Conservation (phyloP, 257 asterid species). For the Linaria vulgaris region DNA sequence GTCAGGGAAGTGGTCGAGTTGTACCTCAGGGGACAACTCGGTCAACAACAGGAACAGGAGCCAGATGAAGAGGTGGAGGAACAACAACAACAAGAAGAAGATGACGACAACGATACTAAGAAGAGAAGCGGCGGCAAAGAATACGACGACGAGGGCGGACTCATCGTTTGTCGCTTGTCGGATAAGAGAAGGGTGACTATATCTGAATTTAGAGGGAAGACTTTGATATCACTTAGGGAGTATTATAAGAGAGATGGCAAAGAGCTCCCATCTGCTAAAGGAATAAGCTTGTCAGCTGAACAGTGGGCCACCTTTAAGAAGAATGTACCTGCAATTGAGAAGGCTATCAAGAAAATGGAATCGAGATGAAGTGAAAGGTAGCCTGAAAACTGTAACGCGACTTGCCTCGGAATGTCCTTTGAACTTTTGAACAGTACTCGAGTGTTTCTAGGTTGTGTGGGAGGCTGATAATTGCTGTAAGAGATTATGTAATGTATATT, state of each 20-base stretch:
- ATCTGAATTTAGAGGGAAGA: conserved; percentile 84
- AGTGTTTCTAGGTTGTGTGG: no score
- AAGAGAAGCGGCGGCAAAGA: conserved; percentile 37
- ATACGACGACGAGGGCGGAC: conserved; percentile 85
- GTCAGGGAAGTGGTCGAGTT: conserved; percentile 74
- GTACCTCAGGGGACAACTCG: conserved; percentile 58
- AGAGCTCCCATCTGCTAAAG: conserved; percentile 90
- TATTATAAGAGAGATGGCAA: conserved; percentile 78
- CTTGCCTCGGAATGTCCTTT: background rate
- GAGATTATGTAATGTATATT: no score
- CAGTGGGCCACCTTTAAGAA: conserved; percentile 16
- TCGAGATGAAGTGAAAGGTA: conserved; percentile 37
- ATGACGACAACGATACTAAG: conserved; percentile 25
- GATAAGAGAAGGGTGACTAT: conserved; percentile 87
- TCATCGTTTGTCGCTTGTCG: conserved; percentile 74
- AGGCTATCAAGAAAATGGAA: conserved; percentile 80
- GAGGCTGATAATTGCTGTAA: no score
- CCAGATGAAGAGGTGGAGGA: conserved; percentile 38
- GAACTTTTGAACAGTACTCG: no score
- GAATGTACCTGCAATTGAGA: conserved; percentile 67
- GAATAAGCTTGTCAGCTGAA: conserved; percentile 76
- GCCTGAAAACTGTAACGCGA: conserved; percentile 4
- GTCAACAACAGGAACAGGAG: no score
- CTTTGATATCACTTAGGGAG: conserved; percentile 85
- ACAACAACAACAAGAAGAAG: conserved; percentile 26